These are phyloP conservation scores for Asterophora lycoperdoides DNA, from an alignment of 768 basidiomycete genomes.

Conservation along the genomic window DNA sequence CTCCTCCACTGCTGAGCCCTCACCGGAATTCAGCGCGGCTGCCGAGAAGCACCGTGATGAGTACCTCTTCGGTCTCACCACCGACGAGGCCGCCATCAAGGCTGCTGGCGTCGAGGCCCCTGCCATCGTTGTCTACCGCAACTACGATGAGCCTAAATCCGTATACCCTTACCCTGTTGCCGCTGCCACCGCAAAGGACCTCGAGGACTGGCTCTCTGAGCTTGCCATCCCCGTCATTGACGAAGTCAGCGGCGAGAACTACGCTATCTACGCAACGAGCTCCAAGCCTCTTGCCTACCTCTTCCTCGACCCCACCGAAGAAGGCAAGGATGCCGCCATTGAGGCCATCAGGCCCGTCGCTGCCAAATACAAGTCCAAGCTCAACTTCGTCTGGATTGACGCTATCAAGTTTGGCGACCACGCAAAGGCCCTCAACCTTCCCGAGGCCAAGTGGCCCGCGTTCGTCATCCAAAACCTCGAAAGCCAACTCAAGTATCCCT, in stretches of 20 bases:
- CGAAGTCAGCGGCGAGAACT: conserved; percentile 94
- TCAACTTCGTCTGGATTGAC: conserved; percentile 99
- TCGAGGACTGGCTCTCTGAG: conserved; percentile 76
- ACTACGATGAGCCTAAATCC: conserved; percentile 79
- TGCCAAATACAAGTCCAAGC: conserved; percentile 71
- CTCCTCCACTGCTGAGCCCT: conserved; percentile 65
- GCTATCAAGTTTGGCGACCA: conserved; percentile 94
- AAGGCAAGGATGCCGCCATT: conserved; percentile 60
- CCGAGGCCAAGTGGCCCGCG: conserved; percentile 83
- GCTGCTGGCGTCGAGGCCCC: conserved; percentile 76
- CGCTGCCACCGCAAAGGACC: conserved; percentile 52
- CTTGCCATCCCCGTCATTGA: conserved; percentile 86
- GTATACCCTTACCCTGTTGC: conserved; percentile 63
- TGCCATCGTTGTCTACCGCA: conserved; percentile 86
- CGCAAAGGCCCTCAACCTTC: conserved; percentile 88
- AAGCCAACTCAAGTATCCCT: conserved; percentile 86
- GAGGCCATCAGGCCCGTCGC: conserved; percentile 74
- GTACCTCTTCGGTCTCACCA: conserved; percentile 86
- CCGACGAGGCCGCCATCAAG: conserved; percentile 63
- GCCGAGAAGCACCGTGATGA: conserved; percentile 90
- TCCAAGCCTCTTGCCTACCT: conserved; percentile 89
- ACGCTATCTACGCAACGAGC: conserved; percentile 75
- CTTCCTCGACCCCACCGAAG: conserved; percentile 79
- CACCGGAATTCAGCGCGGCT: conserved; percentile 67
- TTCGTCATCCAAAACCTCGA: conserved; percentile 89